Percentiles rank a stretch among this genome's conserved stretches.
These are phyloP conservation scores for Pezicula neosporulosa DNA, from an alignment of 2,329 filamentous ascomycete genomes.

Conservation along the genomic window DNA sequence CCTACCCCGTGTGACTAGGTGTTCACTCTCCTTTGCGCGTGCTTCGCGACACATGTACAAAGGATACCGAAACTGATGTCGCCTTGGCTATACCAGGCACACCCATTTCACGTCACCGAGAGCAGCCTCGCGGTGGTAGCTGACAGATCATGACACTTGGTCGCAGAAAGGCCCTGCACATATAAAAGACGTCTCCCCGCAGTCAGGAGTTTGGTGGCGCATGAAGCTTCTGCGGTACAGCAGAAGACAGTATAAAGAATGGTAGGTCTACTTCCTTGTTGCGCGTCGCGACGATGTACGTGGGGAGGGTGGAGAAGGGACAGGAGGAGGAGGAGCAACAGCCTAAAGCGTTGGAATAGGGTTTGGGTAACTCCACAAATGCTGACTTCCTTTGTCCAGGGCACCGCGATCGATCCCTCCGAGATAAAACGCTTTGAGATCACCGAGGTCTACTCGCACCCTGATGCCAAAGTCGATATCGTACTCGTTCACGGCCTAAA, in stretches of 20 bases:
- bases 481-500: conserved; percentile 71
- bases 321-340: too few species aligned
- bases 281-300: too few species aligned
- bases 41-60: conserved; percentile 2
- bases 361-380: neutral
- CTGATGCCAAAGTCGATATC: conserved; percentile 58
- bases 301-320: too few species aligned
- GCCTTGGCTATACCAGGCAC: neutral
- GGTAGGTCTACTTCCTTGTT: neutral
- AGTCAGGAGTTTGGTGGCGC: neutral
- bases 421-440: conserved; percentile 53
- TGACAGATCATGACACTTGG: neutral
- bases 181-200: neutral
- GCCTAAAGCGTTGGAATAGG: neutral
- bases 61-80: conserved; percentile 7
- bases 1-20: conserved; percentile 21
- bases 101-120: neutral
- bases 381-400: conserved; percentile 29
- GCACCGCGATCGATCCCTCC: conserved; percentile 40
- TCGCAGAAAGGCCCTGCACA: neutral
- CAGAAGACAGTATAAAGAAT: neutral
- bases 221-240: neutral
- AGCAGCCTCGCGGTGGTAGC: neutral
- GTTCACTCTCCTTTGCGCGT: conserved; percentile 13
- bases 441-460: conserved; percentile 56